A percentile compares a stretch with the other conserved stretches of the same genome.
These are phyloP conservation scores for Gentiana straminea DNA, from an alignment of 257 asterid species.

Conservation along the genomic window DNA sequence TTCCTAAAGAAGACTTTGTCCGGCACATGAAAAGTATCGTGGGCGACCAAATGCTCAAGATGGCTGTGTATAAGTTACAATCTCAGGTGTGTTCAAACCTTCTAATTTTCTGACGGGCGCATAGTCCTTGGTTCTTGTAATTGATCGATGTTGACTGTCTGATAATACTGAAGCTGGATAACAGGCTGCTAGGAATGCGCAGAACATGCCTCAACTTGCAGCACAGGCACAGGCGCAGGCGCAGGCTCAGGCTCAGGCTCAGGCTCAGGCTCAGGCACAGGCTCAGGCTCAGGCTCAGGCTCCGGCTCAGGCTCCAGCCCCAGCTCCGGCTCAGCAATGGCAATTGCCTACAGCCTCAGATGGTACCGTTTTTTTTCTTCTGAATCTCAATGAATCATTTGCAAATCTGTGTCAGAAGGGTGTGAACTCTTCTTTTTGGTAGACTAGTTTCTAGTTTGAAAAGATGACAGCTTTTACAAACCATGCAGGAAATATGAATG, in stretches of 20 bases:
- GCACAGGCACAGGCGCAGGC: too few relatives aligned
- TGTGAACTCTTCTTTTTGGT: conserved; percentile 16
- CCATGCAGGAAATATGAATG: conserved; percentile 29
- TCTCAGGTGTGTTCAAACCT: conserved; percentile 34
- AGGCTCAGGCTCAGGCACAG: too few relatives aligned
- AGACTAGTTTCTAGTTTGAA: conserved; percentile 16
- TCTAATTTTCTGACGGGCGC: neutral
- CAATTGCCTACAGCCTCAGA: conserved; percentile 35
- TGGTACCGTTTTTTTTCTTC: conserved; percentile 25
- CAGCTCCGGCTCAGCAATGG: conserved; percentile 25
- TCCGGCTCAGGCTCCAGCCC: conserved; percentile 2
- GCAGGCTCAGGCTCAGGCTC: too few relatives aligned
- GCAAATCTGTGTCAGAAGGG: conserved; percentile 8
- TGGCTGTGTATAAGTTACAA: conserved; percentile 79
- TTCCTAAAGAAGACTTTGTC: conserved; percentile 70
- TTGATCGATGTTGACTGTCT: neutral
- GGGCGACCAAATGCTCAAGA: conserved; percentile 91
- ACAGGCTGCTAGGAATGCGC: conserved; percentile 51
- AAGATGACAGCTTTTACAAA: conserved; percentile 28
- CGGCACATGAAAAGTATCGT: conserved; percentile 78
- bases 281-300: conserved; percentile 30
- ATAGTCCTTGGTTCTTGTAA: neutral
- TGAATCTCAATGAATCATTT: conserved; percentile 8
- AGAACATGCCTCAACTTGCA: conserved; percentile 38
- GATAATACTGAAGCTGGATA: neutral